Evolutionary conservation across 129 eudicot genomes (phyloP).

Genomic region (Flaveria trinervia): DNA sequence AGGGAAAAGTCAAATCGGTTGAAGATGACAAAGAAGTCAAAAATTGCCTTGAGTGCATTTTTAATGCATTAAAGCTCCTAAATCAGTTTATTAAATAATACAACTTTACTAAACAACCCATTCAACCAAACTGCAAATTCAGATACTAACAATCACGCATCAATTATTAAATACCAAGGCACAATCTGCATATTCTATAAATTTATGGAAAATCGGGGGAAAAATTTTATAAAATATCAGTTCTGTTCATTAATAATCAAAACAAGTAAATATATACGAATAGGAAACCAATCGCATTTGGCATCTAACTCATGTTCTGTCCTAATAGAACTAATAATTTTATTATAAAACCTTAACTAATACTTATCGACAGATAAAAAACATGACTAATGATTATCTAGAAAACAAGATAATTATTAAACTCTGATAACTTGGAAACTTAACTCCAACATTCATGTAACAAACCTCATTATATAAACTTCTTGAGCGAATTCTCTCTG

Average conservation of each 20-base stretch:
- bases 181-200: background rate
- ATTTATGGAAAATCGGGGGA: background rate
- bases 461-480: slow-evolving; percentile 80
- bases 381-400: background rate
- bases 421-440: background rate
- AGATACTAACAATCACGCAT: background rate
- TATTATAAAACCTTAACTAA: background rate
- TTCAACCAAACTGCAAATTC: background rate
- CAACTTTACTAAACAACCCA: background rate
- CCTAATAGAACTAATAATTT: background rate
- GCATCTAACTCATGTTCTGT: background rate
- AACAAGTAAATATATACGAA: background rate
- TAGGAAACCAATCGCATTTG: background rate
- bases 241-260: background rate
- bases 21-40: background rate
- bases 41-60: background rate
- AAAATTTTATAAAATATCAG: too few relatives aligned
- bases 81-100: too few relatives aligned
- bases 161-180: background rate
- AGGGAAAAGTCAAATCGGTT: background rate
- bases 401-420: background rate
- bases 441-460: slow-evolving; percentile 9
- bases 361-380: background rate
- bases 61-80: background rate
- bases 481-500: slow-evolving; percentile 81